Base-by-base conservation (phyloP, 768 basidiomycete species). In the Cystobasidium onofrii region DNA sequence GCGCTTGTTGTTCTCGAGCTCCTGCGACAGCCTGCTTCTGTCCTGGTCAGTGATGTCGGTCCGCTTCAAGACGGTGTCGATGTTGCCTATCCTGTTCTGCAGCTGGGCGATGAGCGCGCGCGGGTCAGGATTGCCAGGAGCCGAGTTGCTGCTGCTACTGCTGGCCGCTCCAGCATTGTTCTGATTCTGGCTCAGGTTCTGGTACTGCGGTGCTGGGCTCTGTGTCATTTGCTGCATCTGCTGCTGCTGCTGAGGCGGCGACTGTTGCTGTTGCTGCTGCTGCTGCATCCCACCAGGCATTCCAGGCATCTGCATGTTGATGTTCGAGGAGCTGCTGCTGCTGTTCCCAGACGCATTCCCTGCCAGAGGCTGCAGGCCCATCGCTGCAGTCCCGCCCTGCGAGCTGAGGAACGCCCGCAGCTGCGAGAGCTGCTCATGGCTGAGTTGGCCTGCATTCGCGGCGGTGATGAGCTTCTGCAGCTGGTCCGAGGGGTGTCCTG, bases 371-470 rank as follows among this genome's bases (percentile, higher is more conserved):
- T 50, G 46, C 46, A 50, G 46, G 4, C 46, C 46, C n/a, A 50
- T 17, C 46, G 46, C 46, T 20, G 31, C 57, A 13, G 31, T 39
- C 29, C 57, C 57, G 17, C 52, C 29, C 17, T 44, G 65, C 3
- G 29, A 6, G 43, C 17, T 36, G 15, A 67, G 44, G 25, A 67
- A 67, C 6, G 4, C 12, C 17, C 65, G 65, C 27, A 67, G 65
- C 50, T 67, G 65, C 23, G 44, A 43, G 43, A 67, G 44, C 65
- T 67, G 65, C 65, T 67, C 65, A 23, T 67, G 43, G 50, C 12
- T 67, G 25, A 67, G 50, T 25, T 67, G 65, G 44, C 65, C 65
- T 10, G 65, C 65, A 67, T 67, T 67, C 23, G 65, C 65, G n/a
- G 65, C 65, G 2, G 65, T 50, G 23, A 67, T 39, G 44, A 67